Base-by-base conservation (phyloP, 305 asterid genomes). In the Fraxinus dipetala region DNA sequence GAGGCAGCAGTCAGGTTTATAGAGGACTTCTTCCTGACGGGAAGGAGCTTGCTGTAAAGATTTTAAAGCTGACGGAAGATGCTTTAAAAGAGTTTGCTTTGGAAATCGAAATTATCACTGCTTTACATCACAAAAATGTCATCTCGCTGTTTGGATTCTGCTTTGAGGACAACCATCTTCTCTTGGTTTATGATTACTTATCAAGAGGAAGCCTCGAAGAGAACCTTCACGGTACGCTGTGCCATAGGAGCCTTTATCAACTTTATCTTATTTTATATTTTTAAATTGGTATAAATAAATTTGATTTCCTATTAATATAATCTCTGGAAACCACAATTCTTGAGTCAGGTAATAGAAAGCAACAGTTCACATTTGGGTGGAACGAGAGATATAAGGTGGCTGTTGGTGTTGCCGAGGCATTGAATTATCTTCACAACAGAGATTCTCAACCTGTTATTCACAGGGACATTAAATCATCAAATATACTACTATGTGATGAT, bases 161-260 rank as follows among this genome's bases (percentile, higher is more conserved):
- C 87, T 94, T 88, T 24, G 97, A 93, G 88, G 91, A 90, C 87
- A 86, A 78, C 81, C 88, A 85, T 76, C 97, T 94, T 70, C 90
- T 92, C 81, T 87, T 94, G 92, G 99, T 94, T 28, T 96, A 96
- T 75, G 97, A 94, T 89, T 91, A 93, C 82, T 86, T 94, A 11
- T 83, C 98, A 6, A 86, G 97, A 90, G 99, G 99, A 86, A 94
- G 99, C 94, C 98, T 96, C 9, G 99, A 94, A 90, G 98, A 93
- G 79, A 94, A 93, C 67, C 93, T 96, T 85, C 93, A 96, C 43
- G 97, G 99, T 94, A 93, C 32, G 81, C 26, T 38, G 48, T 63
- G 45, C 31, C 72, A 79, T 16, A 16, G 65, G 30, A 4, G 20
- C 54, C 22, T 18, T 63, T 31, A 36, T 65, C 35, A 6, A 40